Conservation (phyloP, 495 filamentous ascomycete genomes). For the Acidomyces sp. region DNA sequence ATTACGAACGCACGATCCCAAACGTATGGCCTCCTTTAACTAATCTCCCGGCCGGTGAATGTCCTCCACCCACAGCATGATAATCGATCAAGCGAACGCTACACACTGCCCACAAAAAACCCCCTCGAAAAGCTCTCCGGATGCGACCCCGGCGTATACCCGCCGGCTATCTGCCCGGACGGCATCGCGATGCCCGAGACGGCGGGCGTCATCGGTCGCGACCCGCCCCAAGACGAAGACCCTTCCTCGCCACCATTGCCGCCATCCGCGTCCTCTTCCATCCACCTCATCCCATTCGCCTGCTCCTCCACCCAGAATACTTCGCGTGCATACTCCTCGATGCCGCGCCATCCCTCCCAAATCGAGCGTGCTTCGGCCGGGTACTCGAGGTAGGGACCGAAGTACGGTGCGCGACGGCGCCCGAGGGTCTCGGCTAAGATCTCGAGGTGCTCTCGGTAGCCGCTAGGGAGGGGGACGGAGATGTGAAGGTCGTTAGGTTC, state of each 20-base stretch:
- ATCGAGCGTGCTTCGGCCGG: constrained; percentile 61
- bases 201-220: constrained; percentile 15
- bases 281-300: constrained; percentile 87
- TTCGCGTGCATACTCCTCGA: constrained; percentile 93
- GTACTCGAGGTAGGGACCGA: constrained; percentile 50
- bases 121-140: constrained; percentile 11
- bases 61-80: too few relatives aligned
- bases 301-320: constrained; percentile 91
- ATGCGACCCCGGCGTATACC: constrained; percentile 18
- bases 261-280: constrained; percentile 41
- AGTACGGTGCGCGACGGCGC: constrained; percentile 50
- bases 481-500: constrained; percentile 74
- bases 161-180: constrained; percentile 9
- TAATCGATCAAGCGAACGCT: too few relatives aligned
- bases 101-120: constrained; percentile 18
- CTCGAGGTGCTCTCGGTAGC: constrained; percentile 81
- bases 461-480: constrained; percentile 70
- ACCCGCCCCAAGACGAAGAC: neutral
- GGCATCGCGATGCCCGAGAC: neutral
- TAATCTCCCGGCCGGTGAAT: too few relatives aligned
- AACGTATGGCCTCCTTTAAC: too few relatives aligned
- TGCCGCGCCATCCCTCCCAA: constrained; percentile 81
- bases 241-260: constrained; percentile 4
- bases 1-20: too few relatives aligned
- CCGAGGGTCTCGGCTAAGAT: constrained; percentile 53